Percentiles rank a stretch among this genome's conserved stretches.
These are phyloP conservation scores for Naganishia sp. DNA, from an alignment of 1,284 basidiomycete species.

Conservation along the genomic window DNA sequence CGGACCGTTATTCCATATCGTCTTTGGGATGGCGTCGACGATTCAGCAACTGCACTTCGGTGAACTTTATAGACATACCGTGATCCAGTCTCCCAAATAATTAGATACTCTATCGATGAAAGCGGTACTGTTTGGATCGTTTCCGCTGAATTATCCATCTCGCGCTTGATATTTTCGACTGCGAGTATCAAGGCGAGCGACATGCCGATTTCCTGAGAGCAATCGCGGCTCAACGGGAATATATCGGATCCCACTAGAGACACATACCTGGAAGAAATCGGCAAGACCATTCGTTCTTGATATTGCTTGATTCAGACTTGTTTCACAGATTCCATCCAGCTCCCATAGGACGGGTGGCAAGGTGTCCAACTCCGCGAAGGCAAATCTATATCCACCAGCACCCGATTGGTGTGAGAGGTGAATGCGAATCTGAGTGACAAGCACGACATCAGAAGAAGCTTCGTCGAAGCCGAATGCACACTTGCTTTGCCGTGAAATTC, in stretches of 20 bases:
- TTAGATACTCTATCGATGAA: constrained; percentile 6
- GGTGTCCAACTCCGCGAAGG: constrained; percentile 3
- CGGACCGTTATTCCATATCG: constrained; percentile 20
- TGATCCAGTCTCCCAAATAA: constrained; percentile 1
- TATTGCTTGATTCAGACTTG: constrained; percentile 11
- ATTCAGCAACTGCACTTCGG: neutral
- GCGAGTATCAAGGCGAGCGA: constrained; percentile 23
- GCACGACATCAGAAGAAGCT: neutral
- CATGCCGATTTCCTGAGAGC: constrained; percentile 18
- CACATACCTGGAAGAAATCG: constrained; percentile 10
- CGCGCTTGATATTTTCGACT: constrained; percentile 4
- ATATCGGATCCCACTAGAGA: neutral
- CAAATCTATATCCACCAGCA: constrained; percentile 13
- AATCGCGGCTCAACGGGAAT: neutral
- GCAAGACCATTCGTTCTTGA: neutral
- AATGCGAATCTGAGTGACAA: constrained; percentile 2
- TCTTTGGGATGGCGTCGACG: neutral
- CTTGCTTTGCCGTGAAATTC: constrained; percentile 9
- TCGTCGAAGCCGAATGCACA: neutral
- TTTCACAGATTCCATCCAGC: constrained; percentile 13
- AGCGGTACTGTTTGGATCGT: constrained; percentile 5
- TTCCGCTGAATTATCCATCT: neutral
- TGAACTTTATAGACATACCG: neutral
- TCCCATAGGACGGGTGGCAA: constrained; percentile 12
- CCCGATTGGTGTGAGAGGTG: constrained; percentile 16